These are phyloP conservation scores for Allium fistulosum DNA, from an alignment of 106 monocot genomes.

Conservation along the genomic window DNA sequence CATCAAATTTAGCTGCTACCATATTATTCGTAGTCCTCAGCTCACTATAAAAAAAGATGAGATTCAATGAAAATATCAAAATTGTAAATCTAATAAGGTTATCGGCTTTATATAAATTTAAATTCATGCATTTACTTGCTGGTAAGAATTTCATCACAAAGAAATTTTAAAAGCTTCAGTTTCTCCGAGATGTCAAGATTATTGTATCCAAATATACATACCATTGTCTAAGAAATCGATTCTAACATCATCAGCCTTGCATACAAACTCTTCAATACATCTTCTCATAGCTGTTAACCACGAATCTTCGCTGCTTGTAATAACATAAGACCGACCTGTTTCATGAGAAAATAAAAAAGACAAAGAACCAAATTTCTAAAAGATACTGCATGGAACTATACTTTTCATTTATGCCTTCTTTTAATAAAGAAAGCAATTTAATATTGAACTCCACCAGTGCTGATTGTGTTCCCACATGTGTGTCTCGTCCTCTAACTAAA, in stretches of 20 bases:
- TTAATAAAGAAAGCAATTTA: slow-evolving; percentile 41
- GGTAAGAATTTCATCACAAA: slow-evolving; percentile 64
- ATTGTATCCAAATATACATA: slow-evolving; percentile 31
- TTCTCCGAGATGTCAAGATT: slow-evolving; percentile 40
- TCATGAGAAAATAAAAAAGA: too few relatives aligned
- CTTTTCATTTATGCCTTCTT: slow-evolving; percentile 18
- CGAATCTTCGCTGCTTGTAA: slow-evolving; percentile 24
- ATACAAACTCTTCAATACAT: slow-evolving; percentile 34
- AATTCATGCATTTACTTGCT: slow-evolving; percentile 38
- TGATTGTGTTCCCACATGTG: slow-evolving; percentile 16
- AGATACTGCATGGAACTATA: background rate
- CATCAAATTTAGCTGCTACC: slow-evolving; percentile 37
- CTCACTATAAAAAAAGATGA: slow-evolving; percentile 22
- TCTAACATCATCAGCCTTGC: slow-evolving; percentile 15
- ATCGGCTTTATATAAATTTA: background rate
- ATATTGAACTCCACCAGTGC: slow-evolving; percentile 33
- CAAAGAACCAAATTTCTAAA: too few relatives aligned
- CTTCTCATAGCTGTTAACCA: slow-evolving; percentile 49
- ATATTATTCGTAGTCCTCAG: slow-evolving; percentile 47
- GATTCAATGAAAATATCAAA: background rate
- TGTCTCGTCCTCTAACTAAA: slow-evolving; percentile 19
- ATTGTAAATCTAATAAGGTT: background rate
- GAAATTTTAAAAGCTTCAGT: slow-evolving; percentile 56
- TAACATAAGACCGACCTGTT: slow-evolving; percentile 2
- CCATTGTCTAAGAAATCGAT: slow-evolving; percentile 25